phyloP scores from a whole-genome alignment of 345 rosid genomes.

The Melaleuca quinquenervia region DNA sequence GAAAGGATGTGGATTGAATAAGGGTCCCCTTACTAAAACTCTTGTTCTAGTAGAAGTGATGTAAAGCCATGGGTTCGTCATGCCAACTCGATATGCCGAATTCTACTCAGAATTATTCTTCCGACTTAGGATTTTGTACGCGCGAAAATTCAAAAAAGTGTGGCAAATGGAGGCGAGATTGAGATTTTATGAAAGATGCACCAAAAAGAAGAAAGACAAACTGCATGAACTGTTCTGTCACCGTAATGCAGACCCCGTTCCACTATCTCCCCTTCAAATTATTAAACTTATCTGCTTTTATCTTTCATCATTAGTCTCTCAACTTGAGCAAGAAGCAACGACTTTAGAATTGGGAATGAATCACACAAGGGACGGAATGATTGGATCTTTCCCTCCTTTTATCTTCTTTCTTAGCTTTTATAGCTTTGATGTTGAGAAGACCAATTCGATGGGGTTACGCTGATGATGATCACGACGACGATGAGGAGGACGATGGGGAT shows the following conservation, averaged over 20 bases:
- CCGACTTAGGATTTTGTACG: not conserved
- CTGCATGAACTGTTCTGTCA: not conserved
- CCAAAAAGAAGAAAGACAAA: no score
- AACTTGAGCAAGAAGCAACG: not conserved
- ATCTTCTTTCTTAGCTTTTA: not conserved
- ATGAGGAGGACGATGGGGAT: not conserved
- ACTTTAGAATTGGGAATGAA: not conserved
- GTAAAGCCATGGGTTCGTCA: not conserved
- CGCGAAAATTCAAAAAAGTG: not conserved
- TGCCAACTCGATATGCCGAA: not conserved
- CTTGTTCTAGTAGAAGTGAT: rapidly evolving
- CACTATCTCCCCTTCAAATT: not conserved
- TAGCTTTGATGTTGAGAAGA: conserved; percentile 18
- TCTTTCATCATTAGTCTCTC: not conserved
- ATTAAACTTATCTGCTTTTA: not conserved
- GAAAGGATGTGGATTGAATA: not conserved
- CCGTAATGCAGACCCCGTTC: not conserved
- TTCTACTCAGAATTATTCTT: not conserved
- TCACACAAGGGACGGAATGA: not conserved
- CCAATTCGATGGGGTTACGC: conserved; percentile 1
- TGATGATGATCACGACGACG: not conserved
- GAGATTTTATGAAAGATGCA: not conserved
- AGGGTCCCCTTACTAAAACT: not conserved
- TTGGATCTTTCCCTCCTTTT: not conserved
- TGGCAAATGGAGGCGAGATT: not conserved